phyloP scores from a whole-genome alignment of 371 early-diverging fungal species.

The Apophysomyces variabilis region DNA sequence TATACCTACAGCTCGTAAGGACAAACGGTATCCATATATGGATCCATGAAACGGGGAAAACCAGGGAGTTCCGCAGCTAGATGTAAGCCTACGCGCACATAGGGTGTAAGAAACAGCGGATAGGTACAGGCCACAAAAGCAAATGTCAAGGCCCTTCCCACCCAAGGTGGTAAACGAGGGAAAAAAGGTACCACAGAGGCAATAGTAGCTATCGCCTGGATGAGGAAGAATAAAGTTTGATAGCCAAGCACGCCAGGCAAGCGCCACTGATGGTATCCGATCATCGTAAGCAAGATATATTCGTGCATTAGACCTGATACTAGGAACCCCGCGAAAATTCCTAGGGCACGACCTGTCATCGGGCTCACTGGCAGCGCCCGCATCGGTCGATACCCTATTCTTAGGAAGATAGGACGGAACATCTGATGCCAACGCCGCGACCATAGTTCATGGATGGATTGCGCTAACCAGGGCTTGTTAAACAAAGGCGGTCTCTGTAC shows the following conservation, averaged over 20 bases:
- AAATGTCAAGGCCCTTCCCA: constrained; percentile 28
- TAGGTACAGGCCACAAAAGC: constrained; percentile 31
- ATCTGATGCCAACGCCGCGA: constrained; percentile 44
- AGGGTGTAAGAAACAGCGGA: constrained; percentile 42
- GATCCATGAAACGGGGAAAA: constrained; percentile 36
- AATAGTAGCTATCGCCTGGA: constrained; percentile 30
- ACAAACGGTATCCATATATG: constrained; percentile 24
- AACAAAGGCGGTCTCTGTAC: constrained; percentile 32
- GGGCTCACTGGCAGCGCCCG: constrained; percentile 18
- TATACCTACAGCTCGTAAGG: constrained; percentile 26
- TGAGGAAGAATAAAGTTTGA: constrained; percentile 37
- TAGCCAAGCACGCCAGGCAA: constrained; percentile 26
- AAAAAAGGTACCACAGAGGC: background rate
- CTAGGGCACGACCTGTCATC: constrained; percentile 23
- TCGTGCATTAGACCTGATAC: constrained; percentile 46
- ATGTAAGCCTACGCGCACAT: constrained; percentile 35
- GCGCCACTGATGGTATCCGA: constrained; percentile 21
- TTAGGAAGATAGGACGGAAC: constrained; percentile 35
- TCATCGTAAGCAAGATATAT: constrained; percentile 34
- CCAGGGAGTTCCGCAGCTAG: constrained; percentile 30
- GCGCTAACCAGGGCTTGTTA: constrained; percentile 31
- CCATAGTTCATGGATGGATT: constrained; percentile 38
- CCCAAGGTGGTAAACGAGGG: constrained; percentile 21
- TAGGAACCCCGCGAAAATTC: constrained; percentile 32
- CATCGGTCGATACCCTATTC: constrained; percentile 30